These are phyloP conservation scores for Penicillium palitans DNA, from an alignment of 2,329 filamentous ascomycete species.

Conservation along the genomic window DNA sequence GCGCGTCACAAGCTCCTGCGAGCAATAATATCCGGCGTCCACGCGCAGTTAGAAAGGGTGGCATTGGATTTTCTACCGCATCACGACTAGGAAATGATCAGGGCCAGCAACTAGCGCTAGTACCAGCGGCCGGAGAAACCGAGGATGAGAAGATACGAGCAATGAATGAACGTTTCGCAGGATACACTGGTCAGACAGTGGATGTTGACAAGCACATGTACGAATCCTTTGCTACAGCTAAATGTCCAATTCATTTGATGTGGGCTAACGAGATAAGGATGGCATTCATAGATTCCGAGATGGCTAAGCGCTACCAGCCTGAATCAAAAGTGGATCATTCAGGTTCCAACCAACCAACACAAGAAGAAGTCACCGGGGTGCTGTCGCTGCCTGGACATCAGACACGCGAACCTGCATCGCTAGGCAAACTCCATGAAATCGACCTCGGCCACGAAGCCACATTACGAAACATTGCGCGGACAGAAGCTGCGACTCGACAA, in stretches of 20 bases:
- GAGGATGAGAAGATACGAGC: slow-evolving; percentile 41
- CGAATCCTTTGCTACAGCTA: slow-evolving; percentile 35
- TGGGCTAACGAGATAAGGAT: slow-evolving; percentile 64
- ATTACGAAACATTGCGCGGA: slow-evolving; percentile 46
- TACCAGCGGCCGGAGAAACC: slow-evolving; percentile 30
- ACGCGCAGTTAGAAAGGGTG: slow-evolving; percentile 41
- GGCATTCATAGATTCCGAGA: slow-evolving; percentile 66
- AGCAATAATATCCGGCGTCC: slow-evolving; percentile 32
- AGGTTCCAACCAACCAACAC: slow-evolving; percentile 7
- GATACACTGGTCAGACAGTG: slow-evolving; percentile 58
- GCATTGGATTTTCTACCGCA: slow-evolving; percentile 48
- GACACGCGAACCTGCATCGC: slow-evolving; percentile 51
- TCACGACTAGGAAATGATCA: slow-evolving; percentile 26
- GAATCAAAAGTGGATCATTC: slow-evolving; percentile 20
- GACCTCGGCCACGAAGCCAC: slow-evolving; percentile 53
- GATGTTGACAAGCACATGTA: slow-evolving; percentile 66
- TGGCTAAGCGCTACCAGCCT: slow-evolving; percentile 55
- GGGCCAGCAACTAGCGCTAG: slow-evolving; percentile 29
- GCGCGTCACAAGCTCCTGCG: slow-evolving; percentile 10
- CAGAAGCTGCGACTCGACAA: slow-evolving; percentile 46
- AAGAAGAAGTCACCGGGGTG: slow-evolving; percentile 14
- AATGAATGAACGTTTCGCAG: slow-evolving; percentile 56
- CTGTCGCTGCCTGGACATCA: slow-evolving; percentile 27
- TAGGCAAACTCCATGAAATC: slow-evolving; percentile 59
- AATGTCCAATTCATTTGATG: slow-evolving; percentile 18